phyloP scores from a whole-genome alignment of 768 basidiomycete genomes.

The Coprinopsis cinerea region DNA sequence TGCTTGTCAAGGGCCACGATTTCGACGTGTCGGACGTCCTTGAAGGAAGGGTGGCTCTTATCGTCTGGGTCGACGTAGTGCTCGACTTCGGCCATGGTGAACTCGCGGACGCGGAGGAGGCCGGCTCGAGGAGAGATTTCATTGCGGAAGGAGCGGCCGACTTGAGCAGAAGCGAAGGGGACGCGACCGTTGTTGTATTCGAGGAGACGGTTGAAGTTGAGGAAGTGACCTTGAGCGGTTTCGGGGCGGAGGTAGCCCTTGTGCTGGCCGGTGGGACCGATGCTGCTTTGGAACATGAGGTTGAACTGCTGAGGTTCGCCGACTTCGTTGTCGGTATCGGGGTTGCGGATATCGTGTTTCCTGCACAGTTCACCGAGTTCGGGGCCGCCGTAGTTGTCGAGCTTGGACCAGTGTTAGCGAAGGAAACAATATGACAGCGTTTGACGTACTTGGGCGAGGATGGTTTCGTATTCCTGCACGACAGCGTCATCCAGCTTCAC shows the following conservation, averaged over 20 bases:
- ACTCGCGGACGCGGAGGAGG: constrained; percentile 94
- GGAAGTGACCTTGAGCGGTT: constrained; percentile 97
- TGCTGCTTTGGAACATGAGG: constrained; percentile 96
- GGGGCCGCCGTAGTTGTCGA: constrained; percentile 90
- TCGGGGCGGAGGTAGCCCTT: constrained; percentile 98
- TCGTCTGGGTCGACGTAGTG: constrained; percentile 95
- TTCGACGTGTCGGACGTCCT: constrained; percentile 68
- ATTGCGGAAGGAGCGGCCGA: constrained; percentile 94
- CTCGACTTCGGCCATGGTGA: constrained; percentile 99
- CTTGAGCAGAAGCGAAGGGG: constrained; percentile 96
- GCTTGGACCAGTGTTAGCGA: constrained; percentile 33
- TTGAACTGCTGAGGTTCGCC: constrained; percentile 94
- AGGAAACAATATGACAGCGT: background rate
- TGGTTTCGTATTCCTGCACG: constrained; percentile 71
- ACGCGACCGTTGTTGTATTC: constrained; percentile 98
- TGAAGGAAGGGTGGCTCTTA: constrained; percentile 83
- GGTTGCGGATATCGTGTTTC: constrained; percentile 77
- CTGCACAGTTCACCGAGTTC: constrained; percentile 84
- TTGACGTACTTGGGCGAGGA: constrained; percentile 77
- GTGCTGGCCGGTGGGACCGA: constrained; percentile 95
- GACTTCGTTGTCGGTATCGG: constrained; percentile 89
- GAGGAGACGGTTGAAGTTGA: constrained; percentile 94
- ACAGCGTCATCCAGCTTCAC: constrained; percentile 70
- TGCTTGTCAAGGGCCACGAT: constrained; percentile 77
- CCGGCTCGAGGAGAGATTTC: constrained; percentile 98